phyloP scores from a whole-genome alignment of 1,284 basidiomycete genomes.

The Vanrija humicola region DNA sequence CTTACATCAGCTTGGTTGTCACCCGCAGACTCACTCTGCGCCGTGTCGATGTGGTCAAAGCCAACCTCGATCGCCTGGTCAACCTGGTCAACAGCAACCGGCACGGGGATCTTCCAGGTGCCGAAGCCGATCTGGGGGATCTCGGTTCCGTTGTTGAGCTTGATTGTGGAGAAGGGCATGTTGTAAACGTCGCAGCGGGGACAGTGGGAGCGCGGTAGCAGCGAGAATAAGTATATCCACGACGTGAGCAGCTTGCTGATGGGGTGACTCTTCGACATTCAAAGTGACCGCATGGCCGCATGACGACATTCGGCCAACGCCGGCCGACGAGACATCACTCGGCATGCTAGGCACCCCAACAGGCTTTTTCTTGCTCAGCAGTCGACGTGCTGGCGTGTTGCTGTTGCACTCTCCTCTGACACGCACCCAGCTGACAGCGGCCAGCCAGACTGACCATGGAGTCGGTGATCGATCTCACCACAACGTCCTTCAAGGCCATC shows the following conservation, averaged over 20 bases:
- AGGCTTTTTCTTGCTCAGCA: not conserved
- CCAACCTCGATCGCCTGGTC: slow-evolving; percentile 45
- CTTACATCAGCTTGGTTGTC: slow-evolving; percentile 2
- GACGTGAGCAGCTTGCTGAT: too few relatives aligned
- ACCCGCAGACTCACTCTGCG: slow-evolving; percentile 29
- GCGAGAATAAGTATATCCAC: too few relatives aligned
- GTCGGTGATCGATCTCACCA: slow-evolving; percentile 37
- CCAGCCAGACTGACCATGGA: slow-evolving; percentile 21
- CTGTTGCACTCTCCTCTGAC: not conserved
- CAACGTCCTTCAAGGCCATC: slow-evolving; percentile 36
- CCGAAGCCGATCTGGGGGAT: slow-evolving; percentile 47
- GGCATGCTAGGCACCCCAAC: too few relatives aligned
- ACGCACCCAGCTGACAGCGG: too few relatives aligned
- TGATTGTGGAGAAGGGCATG: slow-evolving; percentile 36
- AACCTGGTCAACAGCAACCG: slow-evolving; percentile 31
- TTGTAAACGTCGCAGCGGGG: not conserved
- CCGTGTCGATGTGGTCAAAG: slow-evolving; percentile 48
- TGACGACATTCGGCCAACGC: not conserved
- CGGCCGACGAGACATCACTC: too few relatives aligned
- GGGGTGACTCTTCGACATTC: too few relatives aligned
- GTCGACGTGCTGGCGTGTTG: not conserved
- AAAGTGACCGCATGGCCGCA: too few relatives aligned
- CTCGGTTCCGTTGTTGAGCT: slow-evolving; percentile 47
- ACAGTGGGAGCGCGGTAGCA: not conserved
- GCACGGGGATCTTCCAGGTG: slow-evolving; percentile 43